These are phyloP conservation scores for Gossypium rotundifolium DNA, from an alignment of 345 rosid species.

Conservation along the genomic window DNA sequence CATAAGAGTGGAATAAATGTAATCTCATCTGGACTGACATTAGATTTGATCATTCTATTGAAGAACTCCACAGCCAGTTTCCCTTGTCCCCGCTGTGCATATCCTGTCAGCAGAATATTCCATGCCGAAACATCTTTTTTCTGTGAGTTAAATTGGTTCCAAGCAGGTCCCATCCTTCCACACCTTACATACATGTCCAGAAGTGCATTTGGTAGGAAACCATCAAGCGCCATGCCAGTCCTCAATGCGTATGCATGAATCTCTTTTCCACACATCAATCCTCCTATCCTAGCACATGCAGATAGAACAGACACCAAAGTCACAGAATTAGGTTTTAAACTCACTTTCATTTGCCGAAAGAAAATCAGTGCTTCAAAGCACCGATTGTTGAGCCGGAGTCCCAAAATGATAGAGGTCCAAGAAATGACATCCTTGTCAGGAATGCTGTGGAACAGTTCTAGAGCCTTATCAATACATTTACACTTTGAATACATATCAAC, in stretches of 20 bases:
- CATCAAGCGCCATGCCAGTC: conserved; percentile 44
- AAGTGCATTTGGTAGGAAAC: conserved; percentile 61
- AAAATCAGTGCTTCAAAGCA: conserved; percentile 69
- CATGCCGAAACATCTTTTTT: conserved; percentile 61
- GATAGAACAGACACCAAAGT: conserved; percentile 68
- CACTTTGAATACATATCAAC: conserved; percentile 87
- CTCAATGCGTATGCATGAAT: conserved; percentile 65
- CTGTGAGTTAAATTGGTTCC: conserved; percentile 54
- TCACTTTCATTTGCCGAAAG: conserved; percentile 56
- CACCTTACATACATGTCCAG: conserved; percentile 79
- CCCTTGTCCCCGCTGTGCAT: conserved; percentile 62
- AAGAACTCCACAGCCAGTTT: conserved; percentile 50
- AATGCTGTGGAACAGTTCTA: conserved; percentile 54
- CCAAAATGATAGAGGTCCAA: conserved; percentile 73
- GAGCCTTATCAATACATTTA: conserved; percentile 55
- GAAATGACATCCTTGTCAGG: conserved; percentile 70
- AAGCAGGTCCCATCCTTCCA: conserved; percentile 58
- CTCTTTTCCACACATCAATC: conserved; percentile 72
- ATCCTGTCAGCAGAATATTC: conserved; percentile 75
- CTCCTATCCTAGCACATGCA: conserved; percentile 82
- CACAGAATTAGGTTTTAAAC: conserved; percentile 53
- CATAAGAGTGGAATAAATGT: conserved; percentile 67
- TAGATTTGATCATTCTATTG: conserved; percentile 47
- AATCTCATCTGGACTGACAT: conserved; percentile 60
- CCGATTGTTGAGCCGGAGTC: conserved; percentile 66